Evolutionary conservation across 495 filamentous ascomycete genomes (phyloP), one percentile per base, ranked within the genome.

Genomic region (Lasiosphaeria hispida): DNA sequence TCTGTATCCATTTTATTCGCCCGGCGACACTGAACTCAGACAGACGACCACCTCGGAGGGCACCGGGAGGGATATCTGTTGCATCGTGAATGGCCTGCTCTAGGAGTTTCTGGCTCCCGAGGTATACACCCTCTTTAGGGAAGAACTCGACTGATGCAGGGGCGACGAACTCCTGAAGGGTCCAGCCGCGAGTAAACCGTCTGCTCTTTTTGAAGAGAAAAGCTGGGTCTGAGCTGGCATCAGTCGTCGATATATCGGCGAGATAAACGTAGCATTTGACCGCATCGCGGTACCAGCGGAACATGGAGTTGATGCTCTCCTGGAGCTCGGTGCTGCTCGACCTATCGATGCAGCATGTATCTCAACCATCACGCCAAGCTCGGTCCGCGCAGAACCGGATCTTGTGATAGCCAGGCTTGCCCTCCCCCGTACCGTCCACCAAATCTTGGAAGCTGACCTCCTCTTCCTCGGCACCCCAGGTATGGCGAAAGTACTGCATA

Each of bases 291-390:
- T 38, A 51, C 33, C 48, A 19, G 34, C 5, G 4, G 17, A 38
- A 51, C 34, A 38, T 38, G 9, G n/a, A 18, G 30, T 36, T 17
- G 14, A 38, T 14, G 7, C 34, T 14, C 48, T 51, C 48, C 2
- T 35, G 10, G 30, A 51, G 15, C 15, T 51, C 33, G n/a, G 17
- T 1, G 48, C 10, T 18, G 14, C 14, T 38, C 34, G 48, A 51
- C 8, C 39, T 38, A 36, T 51, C 48, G 48, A 51, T 51, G 48
- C 48, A 51, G 48, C 48, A 51, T 1, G 34, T 51, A 15, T 51
- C 48, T n/a, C n/a, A n/a, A n/a, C n/a, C n/a, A n/a, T n/a, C n/a
- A n/a, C n/a, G n/a, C n/a, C n/a, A n/a, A n/a, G n/a, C n/a, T n/a
- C n/a, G n/a, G n/a, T n/a, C n/a, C n/a, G n/a, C n/a, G n/a, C n/a